Evolutionary conservation across 129 eudicot genomes (phyloP).

Genomic region (Helianthus annuus): DNA sequence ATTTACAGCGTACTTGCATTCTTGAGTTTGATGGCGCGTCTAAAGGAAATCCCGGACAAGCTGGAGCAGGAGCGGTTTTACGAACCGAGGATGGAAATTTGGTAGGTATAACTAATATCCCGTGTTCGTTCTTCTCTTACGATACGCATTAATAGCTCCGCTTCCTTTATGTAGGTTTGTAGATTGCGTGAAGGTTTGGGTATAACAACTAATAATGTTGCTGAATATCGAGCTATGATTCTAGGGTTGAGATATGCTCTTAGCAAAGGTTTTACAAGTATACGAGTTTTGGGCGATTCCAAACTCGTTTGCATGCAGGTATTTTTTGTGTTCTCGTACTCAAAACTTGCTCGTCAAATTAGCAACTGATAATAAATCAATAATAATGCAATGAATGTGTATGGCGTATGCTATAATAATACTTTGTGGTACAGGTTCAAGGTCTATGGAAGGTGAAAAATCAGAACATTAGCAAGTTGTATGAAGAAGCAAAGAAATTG

Average conservation of each 20-base stretch:
- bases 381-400: background rate
- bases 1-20: slow-evolving; percentile 65
- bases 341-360: background rate
- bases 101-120: slow-evolving; percentile 44
- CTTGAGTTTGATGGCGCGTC: slow-evolving; percentile 99
- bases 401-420: background rate
- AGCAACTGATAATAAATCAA: background rate
- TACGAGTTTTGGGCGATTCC: slow-evolving; percentile 85
- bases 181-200: slow-evolving; percentile 96
- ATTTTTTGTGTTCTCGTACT: background rate
- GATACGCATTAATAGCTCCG: background rate
- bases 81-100: slow-evolving; percentile 72
- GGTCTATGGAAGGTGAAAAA: slow-evolving; percentile 92
- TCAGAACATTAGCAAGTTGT: slow-evolving; percentile 66
- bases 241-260: slow-evolving; percentile 88
- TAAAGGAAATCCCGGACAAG: slow-evolving; percentile 98
- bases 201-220: slow-evolving; percentile 75
- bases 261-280: slow-evolving; percentile 80
- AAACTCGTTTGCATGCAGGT: slow-evolving; percentile 99
- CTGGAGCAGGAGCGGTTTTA: slow-evolving; percentile 96
- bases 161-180: slow-evolving; percentile 53
- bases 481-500: slow-evolving; percentile 71
- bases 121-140: background rate
- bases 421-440: slow-evolving; percentile 55
- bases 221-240: slow-evolving; percentile 90